Base-by-base conservation (phyloP, 163 green algal genomes). In the Scenedesmus sp. region DNA sequence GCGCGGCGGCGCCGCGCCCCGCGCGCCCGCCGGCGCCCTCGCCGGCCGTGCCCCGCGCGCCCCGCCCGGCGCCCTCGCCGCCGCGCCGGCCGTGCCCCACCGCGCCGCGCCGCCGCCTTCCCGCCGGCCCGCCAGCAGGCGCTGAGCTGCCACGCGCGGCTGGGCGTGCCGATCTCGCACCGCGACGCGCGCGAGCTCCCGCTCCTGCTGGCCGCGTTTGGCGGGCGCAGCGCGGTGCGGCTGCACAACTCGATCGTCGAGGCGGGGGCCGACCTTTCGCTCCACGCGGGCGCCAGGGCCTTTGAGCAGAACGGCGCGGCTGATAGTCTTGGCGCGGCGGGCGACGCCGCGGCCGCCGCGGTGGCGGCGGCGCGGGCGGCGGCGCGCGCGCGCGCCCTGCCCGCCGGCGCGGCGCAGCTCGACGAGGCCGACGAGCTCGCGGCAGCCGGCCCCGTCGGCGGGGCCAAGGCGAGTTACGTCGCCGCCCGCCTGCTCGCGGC, bases 401-500 rank as follows among this genome's bases (percentile, higher is more conserved):
- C 62, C 13, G 13, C 62, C 31, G 36, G 36, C 36, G n/a, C 18
- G 9, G 3, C 39, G 10, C 26, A 31, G 1, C n/a, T 69, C 15
- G 69, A 67, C 31, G 69, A 66, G 4, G 13, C 45, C 13, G 69
- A 77, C 4, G 69, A 67, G 10, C 4, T 56, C 1, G 69, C 69
- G 34, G 69, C 69, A 31, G 57, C 22, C 11, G 69, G 69, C 5
- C 69, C 69, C 29, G 39, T 77, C 3, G 69, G 69, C 3, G 69
- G 69, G 0, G 42, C 24, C 28, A 77, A 77, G 42, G 69, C 69
- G 2, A 53, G 53, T 50, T 77, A 77, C 17, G 54, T 77, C 1
- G 57, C 47, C 26, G 69, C 69, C 3, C 53, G 56, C 36, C 54
- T 77, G 69, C 69, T 77, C 14, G 53, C 69, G 29, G 69, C 69